Evolutionary conservation across 306 rosid genomes (phyloP).

Genomic region (Malus sieversii): DNA sequence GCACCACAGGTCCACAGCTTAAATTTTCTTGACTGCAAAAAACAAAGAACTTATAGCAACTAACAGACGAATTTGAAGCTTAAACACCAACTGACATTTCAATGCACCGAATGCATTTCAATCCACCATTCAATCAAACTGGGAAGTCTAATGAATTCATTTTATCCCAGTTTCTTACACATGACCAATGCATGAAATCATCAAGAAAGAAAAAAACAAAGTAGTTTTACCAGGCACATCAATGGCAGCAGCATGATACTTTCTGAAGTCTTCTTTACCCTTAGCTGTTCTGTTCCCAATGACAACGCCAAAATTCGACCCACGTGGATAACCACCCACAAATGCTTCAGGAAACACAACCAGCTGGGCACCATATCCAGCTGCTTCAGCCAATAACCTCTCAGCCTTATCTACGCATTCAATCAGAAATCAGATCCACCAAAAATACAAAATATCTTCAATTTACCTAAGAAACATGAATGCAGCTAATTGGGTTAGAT

Average conservation of each 20-base stretch:
- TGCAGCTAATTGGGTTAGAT: not conserved
- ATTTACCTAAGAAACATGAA: not conserved
- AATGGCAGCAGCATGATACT: constrained; percentile 74
- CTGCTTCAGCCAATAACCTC: constrained; percentile 82
- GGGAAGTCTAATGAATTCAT: not conserved
- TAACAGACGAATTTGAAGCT: not conserved
- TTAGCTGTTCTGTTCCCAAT: constrained; percentile 60
- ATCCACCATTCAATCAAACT: not conserved
- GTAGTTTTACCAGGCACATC: constrained; percentile 62
- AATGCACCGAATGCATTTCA: not conserved
- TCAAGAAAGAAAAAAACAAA: not conserved
- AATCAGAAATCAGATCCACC: constrained; percentile 7
- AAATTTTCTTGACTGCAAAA: not conserved
- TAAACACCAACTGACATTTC: too few species aligned
- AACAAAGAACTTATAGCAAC: not conserved
- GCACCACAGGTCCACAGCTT: not conserved
- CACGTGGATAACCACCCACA: constrained; percentile 93
- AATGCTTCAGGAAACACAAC: constrained; percentile 96
- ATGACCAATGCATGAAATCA: not conserved
- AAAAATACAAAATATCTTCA: not conserved
- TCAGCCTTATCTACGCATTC: constrained; percentile 71
- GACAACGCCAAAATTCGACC: constrained; percentile 59
- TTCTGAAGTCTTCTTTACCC: constrained; percentile 86
- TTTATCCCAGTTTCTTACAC: not conserved
- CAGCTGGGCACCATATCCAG: constrained; percentile 70